A percentile compares a stretch with the other conserved stretches of the same genome.
Evolutionary conservation across 140 eudicot genomes (phyloP).

Genomic region (Senecio squalidus): DNA sequence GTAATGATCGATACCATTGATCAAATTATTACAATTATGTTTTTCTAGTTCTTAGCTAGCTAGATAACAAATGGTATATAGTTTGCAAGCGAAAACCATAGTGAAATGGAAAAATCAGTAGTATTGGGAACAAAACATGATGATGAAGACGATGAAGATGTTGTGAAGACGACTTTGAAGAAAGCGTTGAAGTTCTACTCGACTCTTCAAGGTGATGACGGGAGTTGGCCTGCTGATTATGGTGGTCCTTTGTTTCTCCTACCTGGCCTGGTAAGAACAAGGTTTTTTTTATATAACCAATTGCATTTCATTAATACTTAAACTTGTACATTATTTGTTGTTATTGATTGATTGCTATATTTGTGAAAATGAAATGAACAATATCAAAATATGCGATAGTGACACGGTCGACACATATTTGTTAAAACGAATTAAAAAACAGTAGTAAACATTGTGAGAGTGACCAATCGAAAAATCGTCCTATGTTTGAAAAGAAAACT

Average conservation of each 20-base stretch:
- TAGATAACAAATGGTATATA: slow-evolving; percentile 19
- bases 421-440: too few relatives aligned
- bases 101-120: not conserved
- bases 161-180: slow-evolving; percentile 31
- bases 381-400: not conserved
- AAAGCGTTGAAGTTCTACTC: slow-evolving; percentile 43
- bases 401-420: too few relatives aligned
- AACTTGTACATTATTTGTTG: too few relatives aligned
- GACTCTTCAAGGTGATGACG: slow-evolving; percentile 51
- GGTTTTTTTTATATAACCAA: too few relatives aligned
- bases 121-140: slow-evolving; percentile 2
- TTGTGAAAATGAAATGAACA: not conserved
- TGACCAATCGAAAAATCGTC: too few relatives aligned
- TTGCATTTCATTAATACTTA: too few relatives aligned
- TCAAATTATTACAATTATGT: not conserved
- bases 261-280: slow-evolving; percentile 44
- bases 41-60: not conserved
- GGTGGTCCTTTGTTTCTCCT: slow-evolving; percentile 67
- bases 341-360: not conserved
- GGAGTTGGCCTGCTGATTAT: slow-evolving; percentile 67
- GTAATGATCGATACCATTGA: slow-evolving; percentile 10
- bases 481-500: too few relatives aligned
- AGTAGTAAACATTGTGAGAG: too few relatives aligned
- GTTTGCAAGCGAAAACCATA: slow-evolving; percentile 44
- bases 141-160: slow-evolving; percentile 25